Percentiles rank a stretch among this genome's conserved stretches.
phyloP scores from a whole-genome alignment of 2,329 filamentous ascomycete genomes.

The Cordyceps tenuipes region DNA sequence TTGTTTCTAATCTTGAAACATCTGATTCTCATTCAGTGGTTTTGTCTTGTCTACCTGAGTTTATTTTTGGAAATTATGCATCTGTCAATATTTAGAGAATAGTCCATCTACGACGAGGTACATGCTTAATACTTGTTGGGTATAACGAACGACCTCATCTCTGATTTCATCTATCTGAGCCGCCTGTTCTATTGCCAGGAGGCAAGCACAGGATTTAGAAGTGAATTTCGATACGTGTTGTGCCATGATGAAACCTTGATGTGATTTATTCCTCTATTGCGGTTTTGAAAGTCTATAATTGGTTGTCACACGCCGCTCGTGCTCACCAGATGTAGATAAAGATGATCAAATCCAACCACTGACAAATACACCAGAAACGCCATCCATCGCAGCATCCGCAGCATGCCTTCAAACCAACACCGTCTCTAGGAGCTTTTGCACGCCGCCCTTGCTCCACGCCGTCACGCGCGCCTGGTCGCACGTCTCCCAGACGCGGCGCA shows the following conservation, averaged over 20 bases:
- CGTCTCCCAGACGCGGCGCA: constrained; percentile 51
- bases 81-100: neutral
- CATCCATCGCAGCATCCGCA: neutral
- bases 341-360: neutral
- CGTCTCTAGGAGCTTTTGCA: constrained; percentile 21
- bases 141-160: neutral
- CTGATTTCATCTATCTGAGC: neutral
- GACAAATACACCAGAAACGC: neutral
- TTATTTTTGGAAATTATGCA: neutral
- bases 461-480: constrained; percentile 58
- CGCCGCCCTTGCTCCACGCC: constrained; percentile 54
- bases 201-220: too few relatives aligned
- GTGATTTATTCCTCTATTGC: neutral
- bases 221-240: neutral
- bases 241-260: neutral
- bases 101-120: neutral
- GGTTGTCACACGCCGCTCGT: neutral
- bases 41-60: neutral
- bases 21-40: neutral
- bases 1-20: neutral
- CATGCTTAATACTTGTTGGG: neutral
- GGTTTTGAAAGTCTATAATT: too few relatives aligned
- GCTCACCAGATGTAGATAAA: neutral
- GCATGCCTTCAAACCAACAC: neutral
- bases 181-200: too few relatives aligned